Conservation (phyloP, 1,284 basidiomycete species). For the Puccinia triticina region DNA sequence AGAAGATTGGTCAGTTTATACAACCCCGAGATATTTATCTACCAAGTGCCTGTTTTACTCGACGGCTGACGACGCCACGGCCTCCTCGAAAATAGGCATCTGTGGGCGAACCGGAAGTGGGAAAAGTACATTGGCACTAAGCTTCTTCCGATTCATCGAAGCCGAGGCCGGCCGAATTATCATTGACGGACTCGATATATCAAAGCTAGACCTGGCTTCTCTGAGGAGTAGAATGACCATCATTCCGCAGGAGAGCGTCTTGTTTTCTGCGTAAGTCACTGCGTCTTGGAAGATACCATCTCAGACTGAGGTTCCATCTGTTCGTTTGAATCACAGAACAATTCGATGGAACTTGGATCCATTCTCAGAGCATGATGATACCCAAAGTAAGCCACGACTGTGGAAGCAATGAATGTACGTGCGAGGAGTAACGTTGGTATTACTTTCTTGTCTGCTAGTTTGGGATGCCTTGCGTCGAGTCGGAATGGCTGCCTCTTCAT, state of each 20-base stretch:
- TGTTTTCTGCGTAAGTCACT: slow-evolving; percentile 61
- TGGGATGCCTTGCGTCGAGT: slow-evolving; percentile 44
- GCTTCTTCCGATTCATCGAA: slow-evolving; percentile 76
- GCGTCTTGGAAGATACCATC: slow-evolving; percentile 82
- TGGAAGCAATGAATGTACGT: background rate
- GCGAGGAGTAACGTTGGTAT: background rate
- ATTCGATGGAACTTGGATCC: slow-evolving; percentile 60
- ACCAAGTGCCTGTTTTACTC: background rate
- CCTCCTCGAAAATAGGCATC: background rate
- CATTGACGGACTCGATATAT: slow-evolving; percentile 85
- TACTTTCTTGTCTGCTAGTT: background rate
- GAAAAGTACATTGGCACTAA: slow-evolving; percentile 85
- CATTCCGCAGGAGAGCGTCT: slow-evolving; percentile 71
- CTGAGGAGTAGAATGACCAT: slow-evolving; percentile 69
- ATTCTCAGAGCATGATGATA: slow-evolving; percentile 58
- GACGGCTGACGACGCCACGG: background rate
- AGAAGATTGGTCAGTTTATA: slow-evolving; percentile 57
- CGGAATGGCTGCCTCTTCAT: slow-evolving; percentile 31
- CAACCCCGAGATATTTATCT: background rate
- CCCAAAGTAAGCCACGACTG: slow-evolving; percentile 43
- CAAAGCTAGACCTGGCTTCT: slow-evolving; percentile 82
- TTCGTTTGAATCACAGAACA: slow-evolving; percentile 55
- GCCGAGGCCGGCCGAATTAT: slow-evolving; percentile 66
- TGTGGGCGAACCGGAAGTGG: slow-evolving; percentile 70
- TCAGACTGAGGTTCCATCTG: slow-evolving; percentile 70